phyloP scores from a whole-genome alignment of 805 yeast genomes.

The Lipomyces sp. region DNA sequence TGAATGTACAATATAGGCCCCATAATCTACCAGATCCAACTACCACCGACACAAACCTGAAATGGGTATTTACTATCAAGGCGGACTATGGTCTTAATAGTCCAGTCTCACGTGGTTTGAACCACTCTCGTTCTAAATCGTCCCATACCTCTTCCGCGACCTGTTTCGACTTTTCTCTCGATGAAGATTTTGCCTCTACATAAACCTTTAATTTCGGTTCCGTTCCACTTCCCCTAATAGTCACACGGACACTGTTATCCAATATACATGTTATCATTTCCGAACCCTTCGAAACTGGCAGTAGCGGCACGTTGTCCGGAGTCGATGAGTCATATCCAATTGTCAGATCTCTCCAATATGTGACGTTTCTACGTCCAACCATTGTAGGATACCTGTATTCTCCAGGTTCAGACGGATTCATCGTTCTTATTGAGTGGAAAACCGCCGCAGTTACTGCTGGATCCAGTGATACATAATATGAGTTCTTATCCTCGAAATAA shows the following conservation, averaged over 20 bases:
- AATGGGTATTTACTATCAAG: background rate
- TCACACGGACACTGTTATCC: slow-evolving; percentile 63
- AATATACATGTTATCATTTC: slow-evolving; percentile 85
- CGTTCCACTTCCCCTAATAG: slow-evolving; percentile 94
- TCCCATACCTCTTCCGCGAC: slow-evolving; percentile 74
- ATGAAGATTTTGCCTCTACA: slow-evolving; percentile 71
- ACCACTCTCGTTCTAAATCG: slow-evolving; percentile 70
- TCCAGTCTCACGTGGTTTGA: slow-evolving; percentile 61
- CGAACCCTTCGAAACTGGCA: slow-evolving; percentile 73
- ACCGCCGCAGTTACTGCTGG: slow-evolving; percentile 57
- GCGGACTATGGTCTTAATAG: slow-evolving; percentile 37
- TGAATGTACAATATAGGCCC: slow-evolving; percentile 1
- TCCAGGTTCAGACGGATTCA: slow-evolving; percentile 24
- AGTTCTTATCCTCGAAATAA: slow-evolving; percentile 81
- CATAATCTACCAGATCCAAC: background rate
- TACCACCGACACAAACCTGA: background rate
- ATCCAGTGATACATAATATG: slow-evolving; percentile 74
- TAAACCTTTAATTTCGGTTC: slow-evolving; percentile 94
- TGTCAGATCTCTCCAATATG: slow-evolving; percentile 82
- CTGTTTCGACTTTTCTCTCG: slow-evolving; percentile 46
- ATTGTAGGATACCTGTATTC: slow-evolving; percentile 49
- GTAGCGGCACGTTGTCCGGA: slow-evolving; percentile 56
- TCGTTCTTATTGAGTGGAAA: slow-evolving; percentile 58
- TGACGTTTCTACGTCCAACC: slow-evolving; percentile 63
- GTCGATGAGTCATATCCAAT: slow-evolving; percentile 78